Evolutionary conservation across 2,329 filamentous ascomycete species (phyloP), one percentile per base, ranked within the genome.

Genomic region (Talaromyces sp.): DNA sequence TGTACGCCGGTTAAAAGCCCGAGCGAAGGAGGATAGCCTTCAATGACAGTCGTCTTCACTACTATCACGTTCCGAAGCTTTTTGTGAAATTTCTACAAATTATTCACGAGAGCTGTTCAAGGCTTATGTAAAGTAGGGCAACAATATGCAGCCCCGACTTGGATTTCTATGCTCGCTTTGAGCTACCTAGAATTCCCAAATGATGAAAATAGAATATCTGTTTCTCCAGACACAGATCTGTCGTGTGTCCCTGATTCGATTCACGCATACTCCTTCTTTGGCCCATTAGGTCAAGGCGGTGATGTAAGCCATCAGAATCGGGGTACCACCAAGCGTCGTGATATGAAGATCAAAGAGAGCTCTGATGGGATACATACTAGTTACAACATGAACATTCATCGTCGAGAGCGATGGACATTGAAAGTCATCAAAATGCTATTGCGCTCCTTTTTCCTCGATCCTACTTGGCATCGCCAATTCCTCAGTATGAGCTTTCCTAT

Each of bases 311-410:
- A 14, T 25, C 23, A 14, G 40, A 31, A 52, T 7, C 21, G 16
- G 12, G 37, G n/a, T 21, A 52, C 58, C 48, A 33, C 9, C 21
- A 42, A 44, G 33, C 60, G 31, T 37, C 33, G 48, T 65, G 67
- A 67, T 18, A 67, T 76, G 74, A 76, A 61, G 69, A 67, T 68
- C 70, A 76, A 77, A 77, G 75, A 77, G 75, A 77, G 75, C 75
- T 75, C 75, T 76, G 75, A 77, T 75, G 69, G 72, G 71, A 55
- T 28, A 40, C 12, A n/a, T 52, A 52, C 48, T 33, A 33, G 48
- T 12, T 23, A 14, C 14, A 23, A 28, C 6, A 21, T 16, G 44
- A 25, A 25, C n/a, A n/a, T n/a, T n/a, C n/a, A n/a, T n/a, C n/a
- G 23, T 25, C 44, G 6, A 16, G 9, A 40, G 37, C 14, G 2